A percentile compares a stretch with the other conserved stretches of the same genome.
phyloP scores from a whole-genome alignment of 768 basidiomycete genomes.

The Lentinus brumalis region DNA sequence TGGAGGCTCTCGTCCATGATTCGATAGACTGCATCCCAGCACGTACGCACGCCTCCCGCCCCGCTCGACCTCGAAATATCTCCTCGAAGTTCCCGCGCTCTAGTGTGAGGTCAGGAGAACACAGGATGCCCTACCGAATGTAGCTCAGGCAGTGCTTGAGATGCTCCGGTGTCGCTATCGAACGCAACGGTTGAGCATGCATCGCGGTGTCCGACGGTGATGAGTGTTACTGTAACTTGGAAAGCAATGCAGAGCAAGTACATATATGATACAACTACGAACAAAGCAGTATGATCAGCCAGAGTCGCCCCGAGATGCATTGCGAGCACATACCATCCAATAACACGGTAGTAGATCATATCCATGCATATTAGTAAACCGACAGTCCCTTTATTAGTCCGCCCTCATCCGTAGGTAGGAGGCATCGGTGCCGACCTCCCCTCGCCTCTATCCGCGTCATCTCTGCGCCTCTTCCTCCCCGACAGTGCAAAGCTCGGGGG shows the following conservation, averaged over 20 bases:
- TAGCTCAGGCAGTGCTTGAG: conserved; percentile 37
- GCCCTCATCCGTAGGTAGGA: neutral
- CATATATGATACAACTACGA: neutral
- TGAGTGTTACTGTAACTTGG: neutral
- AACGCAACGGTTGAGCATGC: too few species aligned
- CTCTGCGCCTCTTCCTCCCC: conserved; percentile 24
- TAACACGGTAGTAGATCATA: neutral
- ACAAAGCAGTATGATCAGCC: neutral
- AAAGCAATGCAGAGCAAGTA: neutral
- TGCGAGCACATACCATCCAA: neutral
- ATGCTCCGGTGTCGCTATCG: too few species aligned
- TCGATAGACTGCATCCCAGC: conserved; percentile 31
- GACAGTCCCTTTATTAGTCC: neutral
- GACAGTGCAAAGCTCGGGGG: conserved; percentile 26
- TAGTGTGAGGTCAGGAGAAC: conserved; percentile 32
- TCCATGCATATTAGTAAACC: neutral
- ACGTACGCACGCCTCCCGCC: conserved; percentile 26
- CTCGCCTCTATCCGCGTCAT: conserved; percentile 25
- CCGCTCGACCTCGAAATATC: conserved; percentile 19
- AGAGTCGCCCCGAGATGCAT: neutral
- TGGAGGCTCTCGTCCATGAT: conserved; percentile 21
- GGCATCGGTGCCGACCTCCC: conserved; percentile 16
- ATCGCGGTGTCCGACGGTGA: too few species aligned
- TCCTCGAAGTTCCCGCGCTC: conserved; percentile 30
- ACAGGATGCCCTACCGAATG: conserved; percentile 35